These are phyloP conservation scores for Casuarina equisetifolia DNA, from an alignment of 306 rosid genomes.

Conservation along the genomic window DNA sequence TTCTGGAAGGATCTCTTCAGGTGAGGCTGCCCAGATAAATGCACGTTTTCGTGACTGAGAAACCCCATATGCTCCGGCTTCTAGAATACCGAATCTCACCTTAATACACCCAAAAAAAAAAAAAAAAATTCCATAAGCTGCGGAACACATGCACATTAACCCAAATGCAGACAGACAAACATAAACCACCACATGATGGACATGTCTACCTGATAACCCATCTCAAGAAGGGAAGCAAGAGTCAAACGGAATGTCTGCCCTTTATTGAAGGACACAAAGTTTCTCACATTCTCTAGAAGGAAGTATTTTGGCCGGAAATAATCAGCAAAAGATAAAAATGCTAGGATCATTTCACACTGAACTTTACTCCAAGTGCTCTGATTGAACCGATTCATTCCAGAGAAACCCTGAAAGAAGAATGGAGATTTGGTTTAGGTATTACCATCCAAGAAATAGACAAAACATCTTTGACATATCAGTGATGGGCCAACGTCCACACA, in stretches of 20 bases:
- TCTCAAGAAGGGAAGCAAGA: conserved; percentile 91
- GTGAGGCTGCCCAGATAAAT: conserved; percentile 98
- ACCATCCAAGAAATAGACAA: not conserved
- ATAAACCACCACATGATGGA: not conserved
- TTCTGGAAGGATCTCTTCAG: conserved; percentile 84
- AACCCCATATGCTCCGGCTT: conserved; percentile 96
- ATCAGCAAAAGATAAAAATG: conserved; percentile 92
- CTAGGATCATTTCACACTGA: conserved; percentile 96
- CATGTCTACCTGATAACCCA: conserved; percentile 88
- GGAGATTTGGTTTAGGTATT: not conserved
- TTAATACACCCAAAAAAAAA: conserved; percentile 20
- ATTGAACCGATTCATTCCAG: conserved; percentile 96
- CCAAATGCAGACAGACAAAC: not conserved
- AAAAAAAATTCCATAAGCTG: conserved; percentile 20
- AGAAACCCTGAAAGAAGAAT: conserved; percentile 68
- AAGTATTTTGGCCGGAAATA: conserved; percentile 96
- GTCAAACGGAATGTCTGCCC: conserved; percentile 93
- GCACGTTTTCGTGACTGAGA: conserved; percentile 96
- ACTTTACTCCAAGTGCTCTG: conserved; percentile 96
- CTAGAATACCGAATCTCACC: conserved; percentile 97
- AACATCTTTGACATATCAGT: not conserved
- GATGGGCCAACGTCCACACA: conserved; percentile 15
- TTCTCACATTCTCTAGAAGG: conserved; percentile 94
- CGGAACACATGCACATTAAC: not conserved
- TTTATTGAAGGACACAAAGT: conserved; percentile 83